These are phyloP conservation scores for Diplosphaera chodatii DNA, from an alignment of 139 green algal species.

Conservation along the genomic window DNA sequence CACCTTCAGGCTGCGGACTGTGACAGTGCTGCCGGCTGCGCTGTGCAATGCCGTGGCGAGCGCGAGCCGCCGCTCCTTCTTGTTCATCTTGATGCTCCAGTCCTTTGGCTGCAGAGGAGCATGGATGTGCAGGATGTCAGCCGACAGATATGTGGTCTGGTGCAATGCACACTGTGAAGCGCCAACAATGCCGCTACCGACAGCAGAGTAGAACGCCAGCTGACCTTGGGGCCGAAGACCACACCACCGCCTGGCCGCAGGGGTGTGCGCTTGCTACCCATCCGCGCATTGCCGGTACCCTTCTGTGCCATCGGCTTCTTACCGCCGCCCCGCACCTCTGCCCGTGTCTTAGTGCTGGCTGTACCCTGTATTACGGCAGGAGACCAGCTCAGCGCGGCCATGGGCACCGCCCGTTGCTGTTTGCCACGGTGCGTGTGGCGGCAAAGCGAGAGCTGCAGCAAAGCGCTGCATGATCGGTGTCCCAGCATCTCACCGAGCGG, in stretches of 20 bases:
- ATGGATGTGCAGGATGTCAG: background rate
- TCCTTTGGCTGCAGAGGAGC: constrained; percentile 73
- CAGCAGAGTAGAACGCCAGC: background rate
- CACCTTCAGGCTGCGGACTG: constrained; percentile 66
- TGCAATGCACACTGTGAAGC: background rate
- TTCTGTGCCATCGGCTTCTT: constrained; percentile 98
- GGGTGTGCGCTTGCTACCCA: constrained; percentile 74
- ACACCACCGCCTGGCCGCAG: constrained; percentile 90
- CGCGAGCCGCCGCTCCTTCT: constrained; percentile 93
- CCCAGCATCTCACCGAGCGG: constrained; percentile 45
- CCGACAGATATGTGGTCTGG: background rate
- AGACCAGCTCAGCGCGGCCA: background rate
- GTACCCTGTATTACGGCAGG: constrained; percentile 60
- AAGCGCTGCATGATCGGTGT: too few relatives aligned
- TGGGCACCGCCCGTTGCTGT: too few relatives aligned
- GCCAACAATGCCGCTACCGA: background rate
- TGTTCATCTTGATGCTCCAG: constrained; percentile 98
- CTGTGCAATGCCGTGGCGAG: constrained; percentile 88
- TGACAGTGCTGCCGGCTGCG: constrained; percentile 76
- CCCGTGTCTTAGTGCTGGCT: constrained; percentile 83
- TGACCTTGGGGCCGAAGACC: constrained; percentile 92
- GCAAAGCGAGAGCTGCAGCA: background rate
- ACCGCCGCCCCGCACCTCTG: constrained; percentile 91
- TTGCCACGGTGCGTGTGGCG: too few relatives aligned
- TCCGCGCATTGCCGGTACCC: constrained; percentile 87